Conservation (phyloP, 2,329 filamentous ascomycete species). For the Clathrospora elynae region DNA sequence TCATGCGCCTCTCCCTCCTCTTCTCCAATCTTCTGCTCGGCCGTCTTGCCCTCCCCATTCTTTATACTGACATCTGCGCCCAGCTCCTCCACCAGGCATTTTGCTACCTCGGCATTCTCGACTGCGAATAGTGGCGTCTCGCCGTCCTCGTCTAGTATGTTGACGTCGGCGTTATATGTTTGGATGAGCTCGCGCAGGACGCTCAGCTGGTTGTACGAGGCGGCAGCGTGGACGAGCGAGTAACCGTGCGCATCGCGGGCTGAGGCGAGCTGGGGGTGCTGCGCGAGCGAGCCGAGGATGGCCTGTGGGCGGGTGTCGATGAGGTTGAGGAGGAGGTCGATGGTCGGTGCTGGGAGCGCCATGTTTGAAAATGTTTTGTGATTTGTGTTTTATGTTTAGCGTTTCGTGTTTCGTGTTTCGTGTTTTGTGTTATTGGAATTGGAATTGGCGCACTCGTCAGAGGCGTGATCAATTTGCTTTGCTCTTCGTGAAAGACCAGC, state of each 20-base stretch:
- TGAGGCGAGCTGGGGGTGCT: conserved; percentile 75
- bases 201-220: conserved; percentile 86
- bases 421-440: not conserved
- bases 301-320: conserved; percentile 80
- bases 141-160: conserved; percentile 85
- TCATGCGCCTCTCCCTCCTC: conserved; percentile 77
- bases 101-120: conserved; percentile 79
- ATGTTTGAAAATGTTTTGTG: conserved; percentile 19
- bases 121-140: conserved; percentile 96
- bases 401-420: not conserved
- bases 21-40: conserved; percentile 75
- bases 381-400: too few relatives aligned
- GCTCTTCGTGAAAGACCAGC: not conserved
- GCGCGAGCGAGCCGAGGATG: conserved; percentile 74
- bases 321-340: conserved; percentile 57
- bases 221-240: conserved; percentile 88
- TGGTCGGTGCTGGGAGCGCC: conserved; percentile 46
- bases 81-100: conserved; percentile 80
- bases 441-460: too few relatives aligned
- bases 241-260: conserved; percentile 90
- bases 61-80: conserved; percentile 67
- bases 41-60: conserved; percentile 78
- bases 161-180: conserved; percentile 77
- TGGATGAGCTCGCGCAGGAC: conserved; percentile 76
- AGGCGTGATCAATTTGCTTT: too few relatives aligned